These are phyloP conservation scores for Bipolaris victoriae DNA, from an alignment of 2,329 filamentous ascomycete species.

Conservation along the genomic window DNA sequence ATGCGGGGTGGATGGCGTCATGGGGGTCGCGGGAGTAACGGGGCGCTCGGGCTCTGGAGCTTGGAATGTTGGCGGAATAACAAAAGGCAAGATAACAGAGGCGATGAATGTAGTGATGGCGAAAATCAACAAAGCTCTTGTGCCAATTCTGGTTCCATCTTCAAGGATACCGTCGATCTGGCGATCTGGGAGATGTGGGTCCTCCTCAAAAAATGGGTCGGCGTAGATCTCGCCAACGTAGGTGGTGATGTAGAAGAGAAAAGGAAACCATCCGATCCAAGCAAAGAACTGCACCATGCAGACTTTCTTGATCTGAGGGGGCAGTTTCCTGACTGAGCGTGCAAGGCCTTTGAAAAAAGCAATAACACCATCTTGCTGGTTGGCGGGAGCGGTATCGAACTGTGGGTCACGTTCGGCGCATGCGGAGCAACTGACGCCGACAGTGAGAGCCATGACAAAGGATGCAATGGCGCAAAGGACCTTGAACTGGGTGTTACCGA, in stretches of 20 bases:
- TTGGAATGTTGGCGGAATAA: slow-evolving; percentile 80
- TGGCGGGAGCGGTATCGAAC: slow-evolving; percentile 65
- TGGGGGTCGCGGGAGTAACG: slow-evolving; percentile 50
- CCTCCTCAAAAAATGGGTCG: slow-evolving; percentile 76
- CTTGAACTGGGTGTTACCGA: slow-evolving; percentile 91
- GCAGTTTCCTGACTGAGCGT: slow-evolving; percentile 76
- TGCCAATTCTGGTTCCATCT: slow-evolving; percentile 82
- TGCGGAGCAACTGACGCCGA: slow-evolving; percentile 70
- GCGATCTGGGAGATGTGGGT: slow-evolving; percentile 76
- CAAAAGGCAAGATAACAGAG: slow-evolving; percentile 83
- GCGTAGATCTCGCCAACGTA: slow-evolving; percentile 94
- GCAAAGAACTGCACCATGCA: slow-evolving; percentile 71
- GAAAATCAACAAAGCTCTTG: slow-evolving; percentile 87
- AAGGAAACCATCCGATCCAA: slow-evolving; percentile 96
- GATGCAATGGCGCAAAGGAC: slow-evolving; percentile 86
- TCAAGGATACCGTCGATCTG: slow-evolving; percentile 85
- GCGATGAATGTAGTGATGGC: slow-evolving; percentile 81
- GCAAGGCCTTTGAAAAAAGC: slow-evolving; percentile 82
- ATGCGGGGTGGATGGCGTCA: slow-evolving; percentile 42
- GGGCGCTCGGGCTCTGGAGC: slow-evolving; percentile 48
- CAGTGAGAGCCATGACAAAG: slow-evolving; percentile 71
- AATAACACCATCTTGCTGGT: slow-evolving; percentile 67
- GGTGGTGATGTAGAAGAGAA: slow-evolving; percentile 93
- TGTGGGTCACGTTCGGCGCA: slow-evolving; percentile 83
- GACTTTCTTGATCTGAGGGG: slow-evolving; percentile 80